A percentile compares a stretch with the other conserved stretches of the same genome.
phyloP scores from a whole-genome alignment of 768 basidiomycete genomes.

The Leucosporidium scottii region DNA sequence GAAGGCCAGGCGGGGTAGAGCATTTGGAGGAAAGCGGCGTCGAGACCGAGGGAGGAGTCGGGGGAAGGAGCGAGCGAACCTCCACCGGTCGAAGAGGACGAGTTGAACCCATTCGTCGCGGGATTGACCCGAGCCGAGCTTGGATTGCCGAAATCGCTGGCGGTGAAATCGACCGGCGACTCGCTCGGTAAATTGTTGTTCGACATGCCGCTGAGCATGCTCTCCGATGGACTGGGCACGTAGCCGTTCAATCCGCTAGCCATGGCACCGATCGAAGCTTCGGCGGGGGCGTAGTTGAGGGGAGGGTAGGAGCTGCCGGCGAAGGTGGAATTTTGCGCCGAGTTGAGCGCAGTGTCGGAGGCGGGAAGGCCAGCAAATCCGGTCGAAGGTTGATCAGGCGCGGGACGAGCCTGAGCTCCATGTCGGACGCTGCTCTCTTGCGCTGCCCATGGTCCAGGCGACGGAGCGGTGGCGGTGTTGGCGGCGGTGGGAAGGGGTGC shows the following conservation, averaged over 20 bases:
- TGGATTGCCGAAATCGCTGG: constrained; percentile 1
- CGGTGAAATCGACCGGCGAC: constrained; percentile 1
- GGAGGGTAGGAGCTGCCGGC: constrained; percentile 9
- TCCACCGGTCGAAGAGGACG: neutral
- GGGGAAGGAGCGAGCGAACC: constrained; percentile 5
- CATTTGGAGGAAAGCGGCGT: constrained; percentile 10
- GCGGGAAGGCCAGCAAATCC: neutral
- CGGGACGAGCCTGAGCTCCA: neutral
- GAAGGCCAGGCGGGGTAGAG: constrained; percentile 24
- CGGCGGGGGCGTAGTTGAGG: constrained; percentile 5
- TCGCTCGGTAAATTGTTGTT: neutral
- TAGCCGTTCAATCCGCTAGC: neutral
- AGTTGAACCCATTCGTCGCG: neutral
- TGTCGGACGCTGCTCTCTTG: no score
- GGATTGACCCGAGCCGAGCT: neutral
- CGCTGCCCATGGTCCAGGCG: no score
- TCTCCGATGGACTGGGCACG: neutral
- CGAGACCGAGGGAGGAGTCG: constrained; percentile 16
- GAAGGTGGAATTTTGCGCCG: neutral
- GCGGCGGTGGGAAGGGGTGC: neutral
- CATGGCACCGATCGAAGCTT: neutral
- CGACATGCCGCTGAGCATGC: neutral
- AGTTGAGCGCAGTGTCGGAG: neutral
- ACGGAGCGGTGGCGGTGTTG: neutral
- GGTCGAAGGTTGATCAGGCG: neutral